phyloP scores from a whole-genome alignment of 345 rosid species.

The Arabidopsis suecica region DNA sequence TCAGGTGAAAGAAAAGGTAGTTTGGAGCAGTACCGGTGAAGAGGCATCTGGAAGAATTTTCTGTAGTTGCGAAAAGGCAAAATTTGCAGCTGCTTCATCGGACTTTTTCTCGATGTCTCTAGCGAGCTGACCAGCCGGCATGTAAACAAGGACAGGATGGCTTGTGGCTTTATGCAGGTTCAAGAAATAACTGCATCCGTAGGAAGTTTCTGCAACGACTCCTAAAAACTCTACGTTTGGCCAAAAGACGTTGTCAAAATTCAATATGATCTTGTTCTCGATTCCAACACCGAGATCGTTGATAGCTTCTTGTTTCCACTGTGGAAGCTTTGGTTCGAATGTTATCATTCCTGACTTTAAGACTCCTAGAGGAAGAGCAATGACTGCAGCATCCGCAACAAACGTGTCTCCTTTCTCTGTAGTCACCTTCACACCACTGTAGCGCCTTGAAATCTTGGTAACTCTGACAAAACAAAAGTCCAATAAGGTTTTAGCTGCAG shows the following conservation, averaged over 20 bases:
- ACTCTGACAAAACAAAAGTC: slow-evolving; percentile 56
- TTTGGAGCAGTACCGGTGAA: slow-evolving; percentile 59
- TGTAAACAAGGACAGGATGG: slow-evolving; percentile 85
- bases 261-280: slow-evolving; percentile 87
- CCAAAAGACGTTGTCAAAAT: slow-evolving; percentile 93
- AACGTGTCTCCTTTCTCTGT: slow-evolving; percentile 72
- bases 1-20: background rate
- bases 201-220: slow-evolving; percentile 91
- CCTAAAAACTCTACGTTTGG: slow-evolving; percentile 98
- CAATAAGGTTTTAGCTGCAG: slow-evolving; percentile 19
- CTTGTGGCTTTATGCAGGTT: slow-evolving; percentile 98
- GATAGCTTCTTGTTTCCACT: slow-evolving; percentile 94
- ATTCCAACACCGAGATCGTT: slow-evolving; percentile 90
- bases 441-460: slow-evolving; percentile 61
- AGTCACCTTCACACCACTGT: slow-evolving; percentile 81
- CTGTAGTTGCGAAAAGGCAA: slow-evolving; percentile 85
- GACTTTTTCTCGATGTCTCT: slow-evolving; percentile 94
- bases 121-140: slow-evolving; percentile 99
- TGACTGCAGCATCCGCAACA: slow-evolving; percentile 80
- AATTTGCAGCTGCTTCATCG: slow-evolving; percentile 87
- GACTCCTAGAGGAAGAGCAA: slow-evolving; percentile 94
- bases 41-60: slow-evolving; percentile 92
- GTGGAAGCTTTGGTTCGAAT: slow-evolving; percentile 89
- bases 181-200: slow-evolving; percentile 91
- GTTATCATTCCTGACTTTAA: slow-evolving; percentile 67